These are phyloP conservation scores for Boletellus emodensis DNA, from an alignment of 768 basidiomycete genomes.

Conservation along the genomic window DNA sequence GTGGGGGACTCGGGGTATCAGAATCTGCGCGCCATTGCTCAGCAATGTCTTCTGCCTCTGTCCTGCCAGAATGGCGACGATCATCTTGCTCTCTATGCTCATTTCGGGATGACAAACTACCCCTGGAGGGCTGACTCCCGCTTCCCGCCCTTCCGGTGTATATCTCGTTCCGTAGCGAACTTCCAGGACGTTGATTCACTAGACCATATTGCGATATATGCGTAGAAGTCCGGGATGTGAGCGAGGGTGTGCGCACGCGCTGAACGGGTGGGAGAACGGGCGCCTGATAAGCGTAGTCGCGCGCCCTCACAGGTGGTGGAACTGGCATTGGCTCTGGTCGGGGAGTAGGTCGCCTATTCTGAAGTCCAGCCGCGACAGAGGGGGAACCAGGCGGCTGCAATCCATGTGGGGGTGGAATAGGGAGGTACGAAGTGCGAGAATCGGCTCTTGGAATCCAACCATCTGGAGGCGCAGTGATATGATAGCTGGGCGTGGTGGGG, in stretches of 20 bases:
- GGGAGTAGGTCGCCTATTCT: slow-evolving; percentile 5
- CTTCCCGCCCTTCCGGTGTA: slow-evolving; percentile 18
- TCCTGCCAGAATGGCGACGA: slow-evolving; percentile 16
- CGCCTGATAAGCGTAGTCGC: slow-evolving; percentile 29
- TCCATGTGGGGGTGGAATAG: slow-evolving; percentile 21
- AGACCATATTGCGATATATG: slow-evolving; percentile 32
- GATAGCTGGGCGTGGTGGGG: slow-evolving; percentile 8
- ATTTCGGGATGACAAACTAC: slow-evolving; percentile 11
- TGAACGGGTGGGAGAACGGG: slow-evolving; percentile 9
- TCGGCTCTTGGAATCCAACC: slow-evolving; percentile 30
- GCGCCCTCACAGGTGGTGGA: slow-evolving; percentile 24
- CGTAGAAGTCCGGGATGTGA: slow-evolving; percentile 26
- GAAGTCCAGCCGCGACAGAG: slow-evolving; percentile 12
- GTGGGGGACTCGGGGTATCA: slow-evolving; percentile 11
- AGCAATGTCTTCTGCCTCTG: slow-evolving; percentile 23
- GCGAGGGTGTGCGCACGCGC: slow-evolving; percentile 18
- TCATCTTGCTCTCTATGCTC: slow-evolving; percentile 11
- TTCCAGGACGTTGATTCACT: slow-evolving; percentile 23
- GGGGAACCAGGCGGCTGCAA: slow-evolving; percentile 11
- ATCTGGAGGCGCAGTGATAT: slow-evolving; percentile 15
- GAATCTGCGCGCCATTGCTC: slow-evolving; percentile 32
- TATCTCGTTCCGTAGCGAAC: slow-evolving; percentile 26
- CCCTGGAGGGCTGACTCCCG: slow-evolving; percentile 23
- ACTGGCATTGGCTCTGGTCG: slow-evolving; percentile 12
- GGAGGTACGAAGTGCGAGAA: slow-evolving; percentile 23